Conservation (phyloP, 495 filamentous ascomycete species). For the Neurospora sp. region DNA sequence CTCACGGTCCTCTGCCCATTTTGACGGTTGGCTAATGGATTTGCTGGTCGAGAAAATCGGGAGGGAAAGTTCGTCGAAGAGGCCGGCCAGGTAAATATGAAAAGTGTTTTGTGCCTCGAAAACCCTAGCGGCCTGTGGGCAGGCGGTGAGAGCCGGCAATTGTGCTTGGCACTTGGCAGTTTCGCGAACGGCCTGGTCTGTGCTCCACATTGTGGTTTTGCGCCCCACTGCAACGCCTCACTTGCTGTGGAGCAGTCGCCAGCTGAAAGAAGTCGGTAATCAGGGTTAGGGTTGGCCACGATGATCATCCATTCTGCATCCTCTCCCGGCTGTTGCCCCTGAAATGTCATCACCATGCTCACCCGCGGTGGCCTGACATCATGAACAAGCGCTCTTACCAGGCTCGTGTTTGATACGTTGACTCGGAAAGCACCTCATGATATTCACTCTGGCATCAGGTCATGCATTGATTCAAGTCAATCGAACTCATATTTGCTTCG, state of each 20-base stretch:
- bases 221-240: background rate
- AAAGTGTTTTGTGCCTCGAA: constrained; percentile 24
- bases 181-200: background rate
- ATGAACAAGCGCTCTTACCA: background rate
- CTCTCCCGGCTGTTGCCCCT: background rate
- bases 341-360: background rate
- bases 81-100: constrained; percentile 8
- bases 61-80: constrained; percentile 12
- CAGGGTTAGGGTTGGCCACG: background rate
- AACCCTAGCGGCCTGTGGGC: constrained; percentile 23
- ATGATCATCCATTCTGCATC: background rate
- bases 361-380: background rate
- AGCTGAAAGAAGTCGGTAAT: background rate
- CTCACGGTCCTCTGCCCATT: constrained; percentile 44
- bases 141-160: constrained; percentile 15
- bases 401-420: background rate
- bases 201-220: background rate
- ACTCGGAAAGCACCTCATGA: background rate
- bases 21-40: constrained; percentile 25
- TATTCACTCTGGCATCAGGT: background rate
- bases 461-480: background rate
- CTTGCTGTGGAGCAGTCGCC: background rate
- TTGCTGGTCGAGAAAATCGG: constrained; percentile 22
- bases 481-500: background rate
- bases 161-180: constrained; percentile 6